Base-by-base conservation (phyloP, 2,329 filamentous ascomycete genomes). In the Fusarium secorum region DNA sequence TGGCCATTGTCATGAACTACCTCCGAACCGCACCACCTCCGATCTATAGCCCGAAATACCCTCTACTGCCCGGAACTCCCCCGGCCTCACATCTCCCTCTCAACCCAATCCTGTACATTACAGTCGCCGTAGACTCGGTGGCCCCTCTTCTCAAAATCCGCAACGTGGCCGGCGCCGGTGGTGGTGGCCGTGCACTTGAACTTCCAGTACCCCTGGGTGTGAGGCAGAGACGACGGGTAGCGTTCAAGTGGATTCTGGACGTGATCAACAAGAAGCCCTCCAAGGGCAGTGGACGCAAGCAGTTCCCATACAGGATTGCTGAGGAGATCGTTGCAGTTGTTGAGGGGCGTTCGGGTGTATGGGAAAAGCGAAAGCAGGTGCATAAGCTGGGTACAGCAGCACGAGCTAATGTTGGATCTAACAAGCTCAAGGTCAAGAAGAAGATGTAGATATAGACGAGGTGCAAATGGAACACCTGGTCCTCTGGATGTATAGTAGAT, bases 221-320 rank as follows among this genome's bases (percentile, higher is more conserved):
- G 70, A 88, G 94, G 66, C 92, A 97, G 80, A 88, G 95, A 69
- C 87, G 95, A 73, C 87, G 95, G 60, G 86, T 86, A 54, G 95
- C 95, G 4, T 91, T 98, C 72, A 84, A 88, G 80, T 99, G 96
- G 96, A 97, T 99, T 74, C 82, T 98, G 64, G 91, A 94, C 69
- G 87, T 90, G n/a, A 93, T 94, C 41, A 88, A 89, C 70, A 96
- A 94, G 86, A 91, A 92, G 82, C 89, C 88, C 70, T 92, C 90
- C 71, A 86, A 86, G 74, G 92, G 91, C 24, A 92, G 89, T 76
- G 93, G 93, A 11, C 88, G 88, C 64, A 87, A 87, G 70, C 89
- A 90, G 80, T 92, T 97, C 77, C 91, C 94, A 15, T 86, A 91
- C 75, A 87, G 93, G 60, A 87, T 98, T 68, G 94, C 93, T 3